Evolutionary conservation across 148 eudicot genomes (phyloP), one percentile per base, ranked within the genome.

Genomic region (Simmondsia chinensis): DNA sequence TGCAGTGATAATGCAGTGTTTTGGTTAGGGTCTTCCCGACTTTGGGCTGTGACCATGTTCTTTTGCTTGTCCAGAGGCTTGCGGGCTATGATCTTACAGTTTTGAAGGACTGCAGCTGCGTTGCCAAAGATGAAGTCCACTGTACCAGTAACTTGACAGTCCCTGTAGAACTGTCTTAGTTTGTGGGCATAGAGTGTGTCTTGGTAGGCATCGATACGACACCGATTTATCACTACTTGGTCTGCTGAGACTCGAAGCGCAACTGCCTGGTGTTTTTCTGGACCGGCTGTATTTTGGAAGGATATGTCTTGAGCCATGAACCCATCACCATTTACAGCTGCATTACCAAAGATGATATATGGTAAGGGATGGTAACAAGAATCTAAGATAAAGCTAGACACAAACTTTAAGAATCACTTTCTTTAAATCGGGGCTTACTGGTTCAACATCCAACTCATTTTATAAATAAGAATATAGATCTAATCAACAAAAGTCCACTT

Each of bases 11-110:
- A 43, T 7, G 63, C 63, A 0, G 70, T 64, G 64, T 64, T 49
- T 29, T 64, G 58, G 43, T 45, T 44, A 5, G 59, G 63, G 34
- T 64, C 63, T 0, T 18, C 50, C 7, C 69, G 23, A 1, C 69
- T 58, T 45, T 64, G 69, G 4, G 69, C 69, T 0, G 69, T 64
- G 40, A 64, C 47, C 57, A 50, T 65, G 40, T 65, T 65, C 17
- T 58, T 46, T 30, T 59, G 65, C 8, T 22, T 25, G 0, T 13
- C 30, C 59, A 41, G 15, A 3, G 70, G 60, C 9, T 20, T 39
- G 20, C 60, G 39, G 0, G 65, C 60, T 1, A 58, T 9, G 5
- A 59, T 44, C 26, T 46, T 14, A 28, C 71, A 65, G 21, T 43
- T 43, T 13, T 43, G 48, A 20, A 43, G 20, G 5, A 37, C 48